Evolutionary conservation across 768 basidiomycete species (phyloP).

Genomic region (Thelephora aurantiotincta): DNA sequence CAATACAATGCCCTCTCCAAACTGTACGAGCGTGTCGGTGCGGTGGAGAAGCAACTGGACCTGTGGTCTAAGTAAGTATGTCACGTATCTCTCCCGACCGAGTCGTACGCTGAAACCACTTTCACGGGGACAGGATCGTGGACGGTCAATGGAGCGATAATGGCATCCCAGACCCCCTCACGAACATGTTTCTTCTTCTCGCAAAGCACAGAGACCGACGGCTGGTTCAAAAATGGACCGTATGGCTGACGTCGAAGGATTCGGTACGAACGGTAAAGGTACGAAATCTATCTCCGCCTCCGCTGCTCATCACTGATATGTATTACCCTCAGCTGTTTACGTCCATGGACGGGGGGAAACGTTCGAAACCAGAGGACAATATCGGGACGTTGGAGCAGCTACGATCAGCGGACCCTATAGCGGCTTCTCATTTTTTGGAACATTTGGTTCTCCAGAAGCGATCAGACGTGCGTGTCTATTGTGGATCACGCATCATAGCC

Average conservation of each 20-base stretch:
- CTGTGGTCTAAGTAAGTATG: constrained; percentile 53
- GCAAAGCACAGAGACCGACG: constrained; percentile 41
- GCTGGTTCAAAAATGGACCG: constrained; percentile 58
- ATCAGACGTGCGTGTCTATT: constrained; percentile 31
- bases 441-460: constrained; percentile 63
- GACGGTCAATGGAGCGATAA: constrained; percentile 53
- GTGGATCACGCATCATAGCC: not conserved
- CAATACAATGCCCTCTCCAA: constrained; percentile 49
- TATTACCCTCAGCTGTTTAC: constrained; percentile 42
- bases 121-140: constrained; percentile 30
- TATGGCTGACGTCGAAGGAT: constrained; percentile 67
- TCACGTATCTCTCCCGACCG: not conserved
- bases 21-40: constrained; percentile 41
- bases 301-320: not conserved
- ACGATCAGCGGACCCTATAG: constrained; percentile 36
- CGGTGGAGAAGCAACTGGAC: constrained; percentile 50
- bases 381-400: constrained; percentile 40
- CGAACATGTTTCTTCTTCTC: constrained; percentile 44
- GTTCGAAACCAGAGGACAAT: constrained; percentile 52
- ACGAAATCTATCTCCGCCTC: constrained; percentile 4
- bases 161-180: constrained; percentile 47
- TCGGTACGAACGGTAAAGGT: constrained; percentile 63
- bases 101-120: not conserved
- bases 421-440: constrained; percentile 65
- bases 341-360: constrained; percentile 36